A percentile compares a stretch with the other conserved stretches of the same genome.
Conservation (phyloP, 2,329 filamentous ascomycete species). For the Stylonectria norvegica region DNA sequence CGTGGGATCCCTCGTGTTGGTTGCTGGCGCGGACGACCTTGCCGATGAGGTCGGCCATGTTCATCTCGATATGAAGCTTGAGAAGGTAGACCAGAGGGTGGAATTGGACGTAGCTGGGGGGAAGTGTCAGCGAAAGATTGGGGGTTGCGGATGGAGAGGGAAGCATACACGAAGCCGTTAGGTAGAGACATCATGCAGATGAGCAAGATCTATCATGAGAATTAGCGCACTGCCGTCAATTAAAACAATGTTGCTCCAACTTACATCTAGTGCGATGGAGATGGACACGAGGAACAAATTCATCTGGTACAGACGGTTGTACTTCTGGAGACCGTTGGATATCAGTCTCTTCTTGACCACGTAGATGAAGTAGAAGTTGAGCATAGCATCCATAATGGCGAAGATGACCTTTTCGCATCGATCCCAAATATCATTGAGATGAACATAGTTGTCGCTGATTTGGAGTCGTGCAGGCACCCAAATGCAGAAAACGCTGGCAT, state of each 20-base stretch:
- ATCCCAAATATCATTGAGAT: constrained; percentile 48
- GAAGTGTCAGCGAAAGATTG: not conserved
- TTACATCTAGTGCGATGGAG: constrained; percentile 28
- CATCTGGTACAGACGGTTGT: constrained; percentile 42
- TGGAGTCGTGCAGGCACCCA: constrained; percentile 49
- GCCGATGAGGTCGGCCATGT: constrained; percentile 28
- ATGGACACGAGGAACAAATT: constrained; percentile 28
- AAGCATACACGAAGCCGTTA: constrained; percentile 26
- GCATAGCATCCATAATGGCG: constrained; percentile 41
- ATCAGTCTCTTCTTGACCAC: constrained; percentile 44
- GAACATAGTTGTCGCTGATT: constrained; percentile 35
- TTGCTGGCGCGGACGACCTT: constrained; percentile 27
- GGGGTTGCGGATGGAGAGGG: not conserved
- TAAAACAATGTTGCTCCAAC: not conserved
- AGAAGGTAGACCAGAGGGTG: constrained; percentile 27
- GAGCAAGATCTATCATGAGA: constrained; percentile 14
- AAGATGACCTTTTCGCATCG: constrained; percentile 49
- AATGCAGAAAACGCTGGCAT: constrained; percentile 48
- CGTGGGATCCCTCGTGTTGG: constrained; percentile 9
- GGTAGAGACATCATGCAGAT: constrained; percentile 28
- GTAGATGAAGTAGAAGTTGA: constrained; percentile 47
- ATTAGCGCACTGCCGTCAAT: constrained; percentile 2
- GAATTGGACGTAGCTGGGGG: constrained; percentile 25
- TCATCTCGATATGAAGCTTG: constrained; percentile 30
- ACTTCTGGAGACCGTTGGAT: constrained; percentile 47